Evolutionary conservation across 2,329 filamentous ascomycete species (phyloP).

Genomic region (Aaosphaeria arxii): DNA sequence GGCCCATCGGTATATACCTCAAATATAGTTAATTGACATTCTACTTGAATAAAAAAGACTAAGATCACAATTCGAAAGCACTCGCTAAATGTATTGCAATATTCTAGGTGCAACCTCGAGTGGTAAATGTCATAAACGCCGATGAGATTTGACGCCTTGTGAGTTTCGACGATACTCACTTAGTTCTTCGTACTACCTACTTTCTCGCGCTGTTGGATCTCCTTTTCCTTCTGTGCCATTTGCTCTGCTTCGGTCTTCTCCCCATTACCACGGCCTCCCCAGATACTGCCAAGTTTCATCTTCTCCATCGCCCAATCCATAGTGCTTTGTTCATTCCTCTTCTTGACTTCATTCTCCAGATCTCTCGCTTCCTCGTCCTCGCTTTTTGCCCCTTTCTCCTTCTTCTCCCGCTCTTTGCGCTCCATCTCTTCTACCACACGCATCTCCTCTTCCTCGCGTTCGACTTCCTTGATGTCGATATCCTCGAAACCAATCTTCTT

Average conservation of each 20-base stretch:
- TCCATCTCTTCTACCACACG: constrained; percentile 44
- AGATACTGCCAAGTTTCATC: constrained; percentile 25
- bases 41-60: too few relatives aligned
- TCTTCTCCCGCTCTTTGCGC: constrained; percentile 36
- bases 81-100: too few relatives aligned
- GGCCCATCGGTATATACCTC: too few relatives aligned
- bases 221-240: constrained; percentile 13
- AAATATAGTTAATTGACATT: too few relatives aligned
- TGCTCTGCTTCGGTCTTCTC: constrained; percentile 16
- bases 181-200: too few relatives aligned
- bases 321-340: constrained; percentile 44
- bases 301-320: constrained; percentile 43
- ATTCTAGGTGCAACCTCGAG: too few relatives aligned
- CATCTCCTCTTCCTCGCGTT: constrained; percentile 44
- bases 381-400: constrained; percentile 26
- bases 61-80: too few relatives aligned
- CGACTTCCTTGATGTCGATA: constrained; percentile 46
- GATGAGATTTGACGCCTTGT: too few relatives aligned
- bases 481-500: constrained; percentile 54
- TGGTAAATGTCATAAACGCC: too few relatives aligned
- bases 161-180: too few relatives aligned
- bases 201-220: not conserved
- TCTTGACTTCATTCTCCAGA: constrained; percentile 41
- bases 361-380: constrained; percentile 34
- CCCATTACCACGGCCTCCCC: constrained; percentile 9